Base-by-base conservation (phyloP, 306 rosid species). In the Casuarina cunninghamiana region DNA sequence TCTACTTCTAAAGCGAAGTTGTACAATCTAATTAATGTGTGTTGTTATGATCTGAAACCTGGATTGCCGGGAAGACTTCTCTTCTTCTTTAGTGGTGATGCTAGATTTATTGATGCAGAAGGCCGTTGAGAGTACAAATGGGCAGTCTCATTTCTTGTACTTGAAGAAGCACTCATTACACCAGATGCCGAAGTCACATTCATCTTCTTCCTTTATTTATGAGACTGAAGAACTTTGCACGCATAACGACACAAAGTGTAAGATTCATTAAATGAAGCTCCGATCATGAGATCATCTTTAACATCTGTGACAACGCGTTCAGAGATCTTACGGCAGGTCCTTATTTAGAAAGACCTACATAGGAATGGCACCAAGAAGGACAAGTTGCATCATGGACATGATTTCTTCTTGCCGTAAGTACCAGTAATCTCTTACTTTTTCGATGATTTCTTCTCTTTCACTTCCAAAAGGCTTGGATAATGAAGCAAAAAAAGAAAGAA, bases 51-150 rank as follows among this genome's bases (percentile, higher is more conserved):
- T 32, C 7, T 17, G 5, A 50, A 54, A 93, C 98, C 98, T 89
- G 98, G 98, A 61, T 93, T 86, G 61, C 98, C 98, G 0, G 97
- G 98, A 76, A 89, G 95, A 75, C 73, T 91, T 77, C 98, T 78
- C 88, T 91, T 91, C 88, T 78, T 91, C 80, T 89, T 93, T 8
- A 88, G 83, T 16, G 87, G 89, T 41, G 88, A 82, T 53, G 74
- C 85, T 75, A 84, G 88, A 79, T 76, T 86, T 51, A 85, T 84
- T 58, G 94, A 89, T 53, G 84, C 79, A 55, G 90, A 85, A 55
- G 93, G 77, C 46, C 80, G 84, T 3, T 79, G 88, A 82, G 86
- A 75, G 62, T 78, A 72, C 44, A 84, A 78, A 81, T 83, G 80
- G 62, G 73, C 82, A 0, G 79, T 43, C 49, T 86, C 91, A 83